Evolutionary conservation across 768 basidiomycete species (phyloP), one percentile per base, ranked within the genome.

Genomic region (Lactarius hatsudake): DNA sequence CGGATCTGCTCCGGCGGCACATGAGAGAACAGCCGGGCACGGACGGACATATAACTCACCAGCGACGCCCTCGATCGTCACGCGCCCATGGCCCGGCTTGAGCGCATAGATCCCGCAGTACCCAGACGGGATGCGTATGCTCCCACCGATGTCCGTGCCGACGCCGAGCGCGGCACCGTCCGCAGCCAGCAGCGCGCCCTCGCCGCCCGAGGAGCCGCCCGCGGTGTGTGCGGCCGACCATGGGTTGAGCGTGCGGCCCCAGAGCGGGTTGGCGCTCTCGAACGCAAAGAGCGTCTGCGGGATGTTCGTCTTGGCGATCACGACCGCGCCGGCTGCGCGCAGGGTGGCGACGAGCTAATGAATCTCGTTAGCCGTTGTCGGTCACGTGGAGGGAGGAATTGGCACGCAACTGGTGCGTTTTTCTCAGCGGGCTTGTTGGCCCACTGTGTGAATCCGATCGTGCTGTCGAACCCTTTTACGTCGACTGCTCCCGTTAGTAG

Each of bases 221-320:
- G 64, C 6, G 17, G 70, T 81, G 51, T 81, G 74, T 1, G 71
- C 61, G 0, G 74, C 65, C 54, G 74, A 74, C 69, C 87, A 87
- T 0, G 94, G 94, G 74, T 95, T 94, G 23, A 80, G 75, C 1
- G 89, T 84, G 23, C 84, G 81, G 0, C 93, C 94, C 81, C 87
- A 93, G 17, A 93, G 75, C 1, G 91, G 90, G 72, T 93, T 96
- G 26, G 76, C 77, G 73, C 92, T 93, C 75, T 95, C 92, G 67
- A 91, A 94, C 1, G 90, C 83, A 64, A 94, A 83, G 84, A 94
- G 85, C 0, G 89, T 89, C 76, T 98, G 94, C 2, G 96, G 95
- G 62, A 98, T 88, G 73, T 98, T 98, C 20, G 96, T 98, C 76
- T 90, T 94, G 64, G 87, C 90, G 69, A 94, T 90, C 58, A 92